Percentiles rank a stretch among this genome's conserved stretches.
phyloP scores from a whole-genome alignment of 1,284 basidiomycete species.

The Trichosporon sp. region DNA sequence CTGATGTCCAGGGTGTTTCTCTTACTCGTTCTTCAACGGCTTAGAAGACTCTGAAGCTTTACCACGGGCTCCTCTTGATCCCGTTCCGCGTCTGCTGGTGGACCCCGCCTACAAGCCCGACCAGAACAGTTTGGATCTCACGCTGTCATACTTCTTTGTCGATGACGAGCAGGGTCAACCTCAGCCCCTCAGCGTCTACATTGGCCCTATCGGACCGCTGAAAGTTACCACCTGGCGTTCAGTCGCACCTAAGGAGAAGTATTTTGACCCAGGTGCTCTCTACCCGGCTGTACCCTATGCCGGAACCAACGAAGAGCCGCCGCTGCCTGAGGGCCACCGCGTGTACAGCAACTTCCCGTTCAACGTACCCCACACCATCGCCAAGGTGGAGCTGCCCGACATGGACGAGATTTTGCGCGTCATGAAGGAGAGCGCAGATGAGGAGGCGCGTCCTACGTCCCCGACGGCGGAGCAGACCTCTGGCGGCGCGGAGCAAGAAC shows the following conservation, averaged over 20 bases:
- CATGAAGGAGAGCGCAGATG: conserved; percentile 14
- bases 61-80: conserved; percentile 55
- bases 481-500: not conserved
- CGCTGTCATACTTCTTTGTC: conserved; percentile 65
- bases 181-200: conserved; percentile 65
- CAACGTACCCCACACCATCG: conserved; percentile 32
- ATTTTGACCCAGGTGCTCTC: conserved; percentile 16
- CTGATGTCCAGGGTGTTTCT: conserved; percentile 28
- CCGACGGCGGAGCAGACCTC: not conserved
- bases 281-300: conserved; percentile 19
- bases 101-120: conserved; percentile 65
- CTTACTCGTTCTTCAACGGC: conserved; percentile 32
- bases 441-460: not conserved
- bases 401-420: conserved; percentile 27
- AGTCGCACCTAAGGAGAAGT: conserved; percentile 27
- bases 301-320: conserved; percentile 5
- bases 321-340: conserved; percentile 9
- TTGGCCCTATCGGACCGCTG: conserved; percentile 81
- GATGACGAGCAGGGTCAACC: conserved; percentile 48
- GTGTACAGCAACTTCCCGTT: conserved; percentile 33
- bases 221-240: conserved; percentile 43
- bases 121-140: conserved; percentile 66
- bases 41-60: conserved; percentile 1
- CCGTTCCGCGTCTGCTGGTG: conserved; percentile 78
- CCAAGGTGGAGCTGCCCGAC: conserved; percentile 34